Base-by-base conservation (phyloP, 352 stramenopile species). In the Globisporangium lucens region DNA sequence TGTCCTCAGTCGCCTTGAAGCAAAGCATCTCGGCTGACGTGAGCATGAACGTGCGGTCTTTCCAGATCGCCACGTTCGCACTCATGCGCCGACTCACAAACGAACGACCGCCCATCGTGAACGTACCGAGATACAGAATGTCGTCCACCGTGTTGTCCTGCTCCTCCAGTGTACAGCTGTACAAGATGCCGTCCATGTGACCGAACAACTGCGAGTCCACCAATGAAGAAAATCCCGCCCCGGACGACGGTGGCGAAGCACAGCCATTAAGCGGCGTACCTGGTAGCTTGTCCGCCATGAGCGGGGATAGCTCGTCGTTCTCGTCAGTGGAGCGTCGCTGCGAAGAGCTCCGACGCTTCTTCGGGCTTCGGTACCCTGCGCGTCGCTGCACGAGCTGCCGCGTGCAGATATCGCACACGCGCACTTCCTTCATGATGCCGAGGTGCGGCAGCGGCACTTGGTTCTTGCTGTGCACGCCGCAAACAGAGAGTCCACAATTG, bases 141-240 rank as follows among this genome's bases (percentile, higher is more conserved):
- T 89, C 83, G 61, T 92, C 84, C 73, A 92, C 81, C 1, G 76
- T 92, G 63, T 89, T 90, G 71, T 89, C 84, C 65, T 92, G 84
- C 63, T 92, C 82, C 64, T 92, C 84, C 27, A 92, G 46, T 56
- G 89, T 66, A 62, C 81, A 89, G 71, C 77, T 87, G 71, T 90
- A 89, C 58, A 92, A 71, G n/a, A 92, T 82, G 24, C 84, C 84
- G 59, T 77, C 74, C 72, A 89, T 81, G 56, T 76, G 71, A 7
- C 69, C 56, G 47, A 76, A 73, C 6, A 79, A 55, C 30, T 78
- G 58, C 56, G 62, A 57, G 5, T 73, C 56, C 43, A 59, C 63
- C 22, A 17, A 51, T 24, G 43, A 46, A 13, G 47, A 33, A 27
- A 41, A 53, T 24, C 22, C 20, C 33, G 49, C 46, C 17, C 59